These are phyloP conservation scores for Citrus mangshanensis DNA, from an alignment of 345 rosid species.

Conservation along the genomic window DNA sequence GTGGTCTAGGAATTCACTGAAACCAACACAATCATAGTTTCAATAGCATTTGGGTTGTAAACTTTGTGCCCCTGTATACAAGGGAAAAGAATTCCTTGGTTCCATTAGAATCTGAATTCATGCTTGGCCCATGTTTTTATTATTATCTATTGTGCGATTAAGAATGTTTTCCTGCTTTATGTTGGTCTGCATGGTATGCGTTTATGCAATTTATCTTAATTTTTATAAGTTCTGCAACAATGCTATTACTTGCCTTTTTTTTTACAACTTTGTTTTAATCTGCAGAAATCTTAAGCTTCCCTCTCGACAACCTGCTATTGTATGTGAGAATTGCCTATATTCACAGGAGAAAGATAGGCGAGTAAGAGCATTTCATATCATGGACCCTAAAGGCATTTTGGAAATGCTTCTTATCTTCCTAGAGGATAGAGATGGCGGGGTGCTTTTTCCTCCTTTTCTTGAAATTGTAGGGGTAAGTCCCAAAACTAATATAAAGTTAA, in stretches of 20 bases:
- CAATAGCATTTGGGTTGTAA: background rate
- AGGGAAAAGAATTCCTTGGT: background rate
- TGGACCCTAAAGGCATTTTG: conserved; percentile 78
- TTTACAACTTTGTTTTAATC: background rate
- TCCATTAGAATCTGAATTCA: background rate
- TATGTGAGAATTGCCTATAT: conserved; percentile 86
- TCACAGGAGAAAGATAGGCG: conserved; percentile 63
- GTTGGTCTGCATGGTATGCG: background rate
- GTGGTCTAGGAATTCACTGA: background rate
- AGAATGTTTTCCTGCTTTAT: background rate
- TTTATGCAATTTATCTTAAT: background rate
- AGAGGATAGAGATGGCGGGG: conserved; percentile 59
- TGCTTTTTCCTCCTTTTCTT: conserved; percentile 49
- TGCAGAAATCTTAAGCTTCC: conserved; percentile 86
- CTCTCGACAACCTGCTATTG: conserved; percentile 69
- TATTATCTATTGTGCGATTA: background rate
- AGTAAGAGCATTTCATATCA: conserved; percentile 82
- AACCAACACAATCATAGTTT: background rate
- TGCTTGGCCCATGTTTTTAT: background rate
- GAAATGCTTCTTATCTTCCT: conserved; percentile 86
- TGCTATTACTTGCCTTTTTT: background rate
- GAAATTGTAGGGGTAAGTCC: conserved; percentile 35
- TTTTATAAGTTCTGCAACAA: background rate
- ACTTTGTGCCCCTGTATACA: background rate
- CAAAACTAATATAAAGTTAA: background rate